Base-by-base conservation (phyloP, 805 yeast genomes). In the Yarrowia phangngaensis region DNA sequence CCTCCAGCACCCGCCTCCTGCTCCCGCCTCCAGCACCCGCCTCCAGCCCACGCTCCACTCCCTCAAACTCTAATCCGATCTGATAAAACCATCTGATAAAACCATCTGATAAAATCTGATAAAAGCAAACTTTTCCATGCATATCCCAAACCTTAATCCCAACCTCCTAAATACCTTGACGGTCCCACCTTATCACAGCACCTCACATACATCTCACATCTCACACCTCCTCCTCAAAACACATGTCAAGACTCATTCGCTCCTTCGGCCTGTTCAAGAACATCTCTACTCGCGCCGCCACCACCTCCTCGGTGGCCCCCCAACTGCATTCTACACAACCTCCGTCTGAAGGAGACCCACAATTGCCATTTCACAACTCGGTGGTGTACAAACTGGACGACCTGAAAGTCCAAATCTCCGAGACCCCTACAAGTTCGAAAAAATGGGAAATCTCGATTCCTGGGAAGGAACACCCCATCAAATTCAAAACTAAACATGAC, bases 41-140 rank as follows among this genome's bases (percentile, higher is more conserved):
- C n/a, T n/a, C n/a, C n/a, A n/a, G 19, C 20, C 23, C 34, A 12
- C 23, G 16, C 14, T 7, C 19, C 20, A 12, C 14, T 22, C 11
- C 34, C n/a, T 9, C 9, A 16, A 30, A 30, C 34, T n/a, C 11
- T 12, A 32, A 32, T 22, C 15, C 20, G 29, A 35, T 34, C 40
- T 34, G 36, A 32, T 32, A 34, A 35, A 35, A 24, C 28, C 41
- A 35, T 35, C 41, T 27, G 45, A 38, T 36, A 22, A 22, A 22
- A 7, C 24, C 24, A 22, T 22, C 24, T 8, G 24, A 22, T 38
- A n/a, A n/a, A n/a, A n/a, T n/a, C n/a, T n/a, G n/a, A n/a, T n/a
- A n/a, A 27, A 2, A 38, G 32, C 45, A 38, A 38, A 38, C 32
- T 38, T 38, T 38, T 36, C 17, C 29, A 12, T 35, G 41, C n/a